Base-by-base conservation (phyloP, 768 basidiomycete genomes). In the Mycena capillaripes region DNA sequence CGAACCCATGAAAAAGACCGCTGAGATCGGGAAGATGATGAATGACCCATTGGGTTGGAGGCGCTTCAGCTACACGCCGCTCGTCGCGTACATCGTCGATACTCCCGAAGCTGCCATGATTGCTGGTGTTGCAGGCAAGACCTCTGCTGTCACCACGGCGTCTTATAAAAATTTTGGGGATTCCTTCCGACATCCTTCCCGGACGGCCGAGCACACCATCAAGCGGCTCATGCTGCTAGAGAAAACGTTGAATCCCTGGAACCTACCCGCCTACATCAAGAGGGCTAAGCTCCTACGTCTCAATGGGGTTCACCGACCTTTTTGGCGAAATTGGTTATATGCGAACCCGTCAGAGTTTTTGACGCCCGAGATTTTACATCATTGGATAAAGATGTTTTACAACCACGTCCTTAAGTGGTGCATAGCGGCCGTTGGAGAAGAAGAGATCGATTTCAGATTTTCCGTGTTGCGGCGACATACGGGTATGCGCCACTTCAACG, bases 101-200 rank as follows among this genome's bases (percentile, higher is more conserved):
- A 77, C 65, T 1, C 78, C 76, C 0, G 77, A 80, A 64, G 65
- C 74, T 3, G 25, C 23, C 2, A 29, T 76, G 50, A n/a, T 78
- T 9, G 68, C 76, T 4, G 30, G 71, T 9, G 66, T 75, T 4
- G n/a, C 57, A 3, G 74, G 69, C 3, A 75, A 72, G 30, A 67
- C 66, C 3, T 80, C 78, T 2, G 73, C 70, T 1, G 69, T 80
- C 5, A 77, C 70, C 1, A 69, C 66, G n/a, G 76, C 76, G 4
- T 46, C 27, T 1, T 75, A 53, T n/a, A 64, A 77, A 21, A 36
- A 76, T n/a, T 80, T 78, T 42, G 71, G 79, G 3, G 73, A 79
- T 34, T 2, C 66, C 2, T 61, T 72, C 27, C 60, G 8, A 9
- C 75, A 80, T 60, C 32, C 44, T n/a, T 55, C 70, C 1, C 52